These are phyloP conservation scores for Tephrocybe sp. DNA, from an alignment of 768 basidiomycete genomes.

Conservation along the genomic window DNA sequence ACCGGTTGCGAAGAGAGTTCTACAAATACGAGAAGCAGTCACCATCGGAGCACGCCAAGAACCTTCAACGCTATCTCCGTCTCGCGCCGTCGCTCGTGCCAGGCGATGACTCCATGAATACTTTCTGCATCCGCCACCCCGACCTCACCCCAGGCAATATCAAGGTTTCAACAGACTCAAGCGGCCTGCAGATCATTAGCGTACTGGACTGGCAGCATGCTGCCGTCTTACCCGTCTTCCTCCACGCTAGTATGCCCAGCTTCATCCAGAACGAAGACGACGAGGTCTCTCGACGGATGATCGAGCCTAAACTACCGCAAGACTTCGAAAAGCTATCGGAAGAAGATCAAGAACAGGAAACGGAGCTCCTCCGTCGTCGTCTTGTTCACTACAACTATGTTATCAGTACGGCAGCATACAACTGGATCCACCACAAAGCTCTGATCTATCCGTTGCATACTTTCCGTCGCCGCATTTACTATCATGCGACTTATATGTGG, in stretches of 20 bases:
- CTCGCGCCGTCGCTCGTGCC: slow-evolving; percentile 5
- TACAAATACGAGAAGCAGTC: slow-evolving; percentile 28
- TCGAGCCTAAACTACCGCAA: slow-evolving; percentile 22
- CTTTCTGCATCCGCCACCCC: slow-evolving; percentile 31
- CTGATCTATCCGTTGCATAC: slow-evolving; percentile 18
- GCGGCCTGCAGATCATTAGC: slow-evolving; percentile 15
- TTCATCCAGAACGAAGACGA: slow-evolving; percentile 27
- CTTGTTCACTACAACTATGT: slow-evolving; percentile 29
- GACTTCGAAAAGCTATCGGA: slow-evolving; percentile 23
- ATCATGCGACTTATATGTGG: slow-evolving; percentile 26
- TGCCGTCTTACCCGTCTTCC: slow-evolving; percentile 27
- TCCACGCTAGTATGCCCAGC: slow-evolving; percentile 26
- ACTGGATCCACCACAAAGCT: slow-evolving; percentile 25
- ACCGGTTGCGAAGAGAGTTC: slow-evolving; percentile 21
- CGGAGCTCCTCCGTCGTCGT: slow-evolving; percentile 25
- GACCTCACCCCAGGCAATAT: slow-evolving; percentile 26
- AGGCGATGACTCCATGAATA: slow-evolving; percentile 11
- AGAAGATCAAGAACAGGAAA: slow-evolving; percentile 19
- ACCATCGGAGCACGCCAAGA: slow-evolving; percentile 28
- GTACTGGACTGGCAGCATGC: slow-evolving; percentile 33
- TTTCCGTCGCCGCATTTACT: slow-evolving; percentile 27
- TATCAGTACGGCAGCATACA: slow-evolving; percentile 24
- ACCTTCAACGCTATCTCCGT: slow-evolving; percentile 26
- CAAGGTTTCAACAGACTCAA: slow-evolving; percentile 20
- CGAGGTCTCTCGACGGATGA: slow-evolving; percentile 19